Conservation (phyloP, 1,284 basidiomycete genomes). For the Rhodotorula sp. region DNA sequence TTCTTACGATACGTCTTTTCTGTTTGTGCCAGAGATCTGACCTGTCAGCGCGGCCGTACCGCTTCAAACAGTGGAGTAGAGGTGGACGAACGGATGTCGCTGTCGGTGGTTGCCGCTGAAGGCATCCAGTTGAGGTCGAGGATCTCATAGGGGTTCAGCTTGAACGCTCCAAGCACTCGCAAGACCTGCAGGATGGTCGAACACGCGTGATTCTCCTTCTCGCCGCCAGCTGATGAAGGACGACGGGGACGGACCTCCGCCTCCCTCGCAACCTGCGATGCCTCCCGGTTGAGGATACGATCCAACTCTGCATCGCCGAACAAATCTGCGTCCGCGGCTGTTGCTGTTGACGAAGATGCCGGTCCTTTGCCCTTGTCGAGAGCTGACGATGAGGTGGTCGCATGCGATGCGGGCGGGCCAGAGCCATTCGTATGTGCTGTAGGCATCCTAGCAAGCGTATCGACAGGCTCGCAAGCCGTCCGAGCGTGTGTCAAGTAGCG, state of each 20-base stretch:
- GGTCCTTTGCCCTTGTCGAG: not conserved
- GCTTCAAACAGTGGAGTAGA: too few relatives aligned
- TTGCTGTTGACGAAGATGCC: not conserved
- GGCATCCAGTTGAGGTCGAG: slow-evolving; percentile 53
- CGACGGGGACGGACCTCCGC: slow-evolving; percentile 26
- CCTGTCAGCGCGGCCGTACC: not conserved
- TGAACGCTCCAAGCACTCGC: slow-evolving; percentile 56
- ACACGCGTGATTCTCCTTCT: too few relatives aligned
- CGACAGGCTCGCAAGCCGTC: too few relatives aligned
- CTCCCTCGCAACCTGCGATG: slow-evolving; percentile 33
- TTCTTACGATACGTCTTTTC: slow-evolving; percentile 58
- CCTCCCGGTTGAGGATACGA: slow-evolving; percentile 37
- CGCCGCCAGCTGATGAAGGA: not conserved
- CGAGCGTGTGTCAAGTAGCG: too few relatives aligned
- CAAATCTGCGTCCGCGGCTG: not conserved
- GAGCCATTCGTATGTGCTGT: too few relatives aligned
- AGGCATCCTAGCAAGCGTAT: too few relatives aligned
- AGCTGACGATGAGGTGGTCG: too few relatives aligned
- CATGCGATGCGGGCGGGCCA: not conserved
- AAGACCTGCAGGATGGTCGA: slow-evolving; percentile 49
- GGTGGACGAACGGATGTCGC: slow-evolving; percentile 49
- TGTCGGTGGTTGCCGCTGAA: slow-evolving; percentile 46
- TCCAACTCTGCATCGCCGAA: slow-evolving; percentile 38
- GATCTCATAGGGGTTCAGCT: slow-evolving; percentile 59
- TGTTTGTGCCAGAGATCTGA: too few relatives aligned